A percentile compares a stretch with the other conserved stretches of the same genome.
Conservation (phyloP, 495 filamentous ascomycete genomes). For the Arthonia radiata region DNA sequence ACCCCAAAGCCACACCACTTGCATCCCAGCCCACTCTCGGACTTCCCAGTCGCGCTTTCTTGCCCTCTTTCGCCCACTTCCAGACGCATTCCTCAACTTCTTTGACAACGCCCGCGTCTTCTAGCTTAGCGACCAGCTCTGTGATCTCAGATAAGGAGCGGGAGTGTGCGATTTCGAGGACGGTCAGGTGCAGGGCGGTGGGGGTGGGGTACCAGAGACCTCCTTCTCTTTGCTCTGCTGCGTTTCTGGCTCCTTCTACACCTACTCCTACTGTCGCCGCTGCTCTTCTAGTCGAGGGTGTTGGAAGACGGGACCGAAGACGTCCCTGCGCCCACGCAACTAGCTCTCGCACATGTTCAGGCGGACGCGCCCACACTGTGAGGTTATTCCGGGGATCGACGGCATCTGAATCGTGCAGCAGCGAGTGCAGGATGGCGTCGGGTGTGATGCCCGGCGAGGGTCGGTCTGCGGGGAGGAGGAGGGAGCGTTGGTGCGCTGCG, state of each 20-base stretch:
- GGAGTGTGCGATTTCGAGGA: conserved; percentile 56
- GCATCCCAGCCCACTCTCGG: conserved; percentile 68
- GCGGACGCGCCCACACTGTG: conserved; percentile 69
- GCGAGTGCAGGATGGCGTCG: conserved; percentile 37
- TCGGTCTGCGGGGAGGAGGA: conserved; percentile 38
- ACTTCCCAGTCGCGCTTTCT: conserved; percentile 49
- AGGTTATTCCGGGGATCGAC: conserved; percentile 55
- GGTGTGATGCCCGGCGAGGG: conserved; percentile 47
- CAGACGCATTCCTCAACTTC: too few species aligned
- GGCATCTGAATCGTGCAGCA: conserved; percentile 15
- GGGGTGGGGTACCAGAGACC: conserved; percentile 69
- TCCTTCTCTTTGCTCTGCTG: too few species aligned
- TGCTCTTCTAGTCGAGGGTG: too few species aligned
- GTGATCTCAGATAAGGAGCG: conserved; percentile 35
- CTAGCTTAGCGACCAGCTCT: conserved; percentile 27
- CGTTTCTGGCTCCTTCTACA: too few species aligned
- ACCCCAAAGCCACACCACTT: conserved; percentile 61
- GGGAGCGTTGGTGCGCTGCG: conserved; percentile 41
- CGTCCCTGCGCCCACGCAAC: conserved; percentile 40
- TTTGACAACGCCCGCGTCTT: too few species aligned
- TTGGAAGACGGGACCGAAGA: too few species aligned
- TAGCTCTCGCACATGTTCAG: conserved; percentile 37
- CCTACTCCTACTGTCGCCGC: too few species aligned
- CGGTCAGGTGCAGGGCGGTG: conserved; percentile 59
- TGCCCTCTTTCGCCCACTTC: too few species aligned